These are phyloP conservation scores for Poa pratensis DNA, from an alignment of 176 grass and related monocot genomes.

Conservation along the genomic window DNA sequence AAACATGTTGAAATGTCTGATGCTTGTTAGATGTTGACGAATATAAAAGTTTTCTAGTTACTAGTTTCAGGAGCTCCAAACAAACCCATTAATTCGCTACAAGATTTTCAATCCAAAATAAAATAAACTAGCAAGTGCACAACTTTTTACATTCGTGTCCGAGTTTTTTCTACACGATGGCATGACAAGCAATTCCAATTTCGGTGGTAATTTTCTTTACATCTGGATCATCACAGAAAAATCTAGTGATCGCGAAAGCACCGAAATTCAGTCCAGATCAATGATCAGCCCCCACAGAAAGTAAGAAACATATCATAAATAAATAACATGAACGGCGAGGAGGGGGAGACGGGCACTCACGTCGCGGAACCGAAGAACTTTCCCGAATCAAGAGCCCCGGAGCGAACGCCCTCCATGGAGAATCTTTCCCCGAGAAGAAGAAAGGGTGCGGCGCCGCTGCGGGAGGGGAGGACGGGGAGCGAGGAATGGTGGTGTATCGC, in stretches of 20 bases:
- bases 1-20: too few relatives aligned
- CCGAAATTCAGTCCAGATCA: neutral
- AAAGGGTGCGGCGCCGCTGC: neutral
- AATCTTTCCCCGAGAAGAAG: neutral
- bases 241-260: neutral
- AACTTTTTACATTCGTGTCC: too few relatives aligned
- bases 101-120: too few relatives aligned
- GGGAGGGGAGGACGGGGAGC: neutral
- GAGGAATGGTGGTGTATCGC: neutral
- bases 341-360: constrained; percentile 32
- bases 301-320: neutral
- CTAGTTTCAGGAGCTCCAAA: too few relatives aligned
- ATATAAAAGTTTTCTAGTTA: too few relatives aligned
- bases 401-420: constrained; percentile 51
- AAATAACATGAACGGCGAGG: neutral
- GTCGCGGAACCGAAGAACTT: neutral
- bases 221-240: neutral
- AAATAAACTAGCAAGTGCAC: too few relatives aligned
- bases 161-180: too few relatives aligned
- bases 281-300: neutral
- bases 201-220: too few relatives aligned
- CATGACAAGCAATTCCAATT: too few relatives aligned
- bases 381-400: constrained; percentile 23
- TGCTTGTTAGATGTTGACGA: too few relatives aligned
- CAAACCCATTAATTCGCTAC: too few relatives aligned